phyloP scores from a whole-genome alignment of 2,329 filamentous ascomycete genomes.

The Nemania abortiva region DNA sequence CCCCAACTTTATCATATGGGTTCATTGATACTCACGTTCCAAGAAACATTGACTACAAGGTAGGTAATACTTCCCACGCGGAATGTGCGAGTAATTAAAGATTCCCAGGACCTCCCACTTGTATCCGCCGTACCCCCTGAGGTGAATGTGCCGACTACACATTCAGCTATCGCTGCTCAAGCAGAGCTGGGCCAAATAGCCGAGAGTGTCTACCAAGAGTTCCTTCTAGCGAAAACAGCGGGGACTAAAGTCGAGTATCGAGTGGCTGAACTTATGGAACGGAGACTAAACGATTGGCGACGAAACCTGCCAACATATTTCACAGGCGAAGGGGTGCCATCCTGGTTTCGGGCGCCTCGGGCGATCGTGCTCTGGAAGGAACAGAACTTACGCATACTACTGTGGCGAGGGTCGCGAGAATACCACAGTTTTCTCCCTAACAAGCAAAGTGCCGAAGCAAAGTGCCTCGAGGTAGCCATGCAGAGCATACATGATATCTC shows the following conservation, averaged over 20 bases:
- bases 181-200: conserved; percentile 9
- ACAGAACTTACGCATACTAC: conserved; percentile 20
- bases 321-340: conserved; percentile 1
- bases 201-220: conserved; percentile 25
- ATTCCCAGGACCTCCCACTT: conserved; percentile 2
- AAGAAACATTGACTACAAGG: conserved; percentile 11
- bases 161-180: conserved; percentile 22
- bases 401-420: conserved; percentile 24
- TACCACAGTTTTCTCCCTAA: conserved; percentile 19
- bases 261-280: conserved; percentile 21
- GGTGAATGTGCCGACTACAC: conserved; percentile 9
- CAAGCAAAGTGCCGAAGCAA: conserved; percentile 11
- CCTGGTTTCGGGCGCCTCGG: conserved; percentile 18
- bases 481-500: conserved; percentile 24
- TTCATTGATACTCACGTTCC: conserved; percentile 21
- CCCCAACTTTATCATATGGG: conserved; percentile 17
- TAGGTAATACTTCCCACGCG: neutral
- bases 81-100: neutral
- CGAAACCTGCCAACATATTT: conserved; percentile 19
- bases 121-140: neutral
- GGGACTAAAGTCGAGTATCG: conserved; percentile 26
- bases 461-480: conserved; percentile 19
- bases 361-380: conserved; percentile 25
- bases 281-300: conserved; percentile 16
- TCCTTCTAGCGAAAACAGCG: conserved; percentile 26